Evolutionary conservation across 176 grass and related monocot species (phyloP), one percentile per base, ranked within the genome.

Genomic region (Alopecurus myosuroides): DNA sequence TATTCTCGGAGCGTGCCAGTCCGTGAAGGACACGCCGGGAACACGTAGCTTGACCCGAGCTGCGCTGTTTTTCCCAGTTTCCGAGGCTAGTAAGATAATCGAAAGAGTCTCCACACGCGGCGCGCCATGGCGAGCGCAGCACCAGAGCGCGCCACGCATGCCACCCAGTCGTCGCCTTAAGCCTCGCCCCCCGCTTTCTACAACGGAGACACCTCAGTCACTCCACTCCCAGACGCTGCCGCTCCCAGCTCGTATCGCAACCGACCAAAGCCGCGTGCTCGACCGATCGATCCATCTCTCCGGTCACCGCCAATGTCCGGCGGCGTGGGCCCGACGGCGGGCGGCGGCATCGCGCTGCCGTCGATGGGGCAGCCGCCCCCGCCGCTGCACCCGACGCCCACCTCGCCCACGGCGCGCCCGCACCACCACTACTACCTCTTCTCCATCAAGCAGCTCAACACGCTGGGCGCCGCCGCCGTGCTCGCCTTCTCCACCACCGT

Each of bases 361-460:
- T 80, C 80, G 42, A 44, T 78, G 19, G 82, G 51, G 35, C 52
- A 66, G 46, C 79, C 85, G 18, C 55, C 63, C 33, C 88, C 90
- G 39, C 86, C 80, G 60, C 67, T 88, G 65, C 78, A 74, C 77
- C 86, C 90, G 23, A 35, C 37, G 74, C 83, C 86, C n/a, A 82
- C 82, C 4, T 88, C 88, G 52, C 74, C 88, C 0, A 90, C 83
- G 51, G 33, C 73, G 66, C 84, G 81, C 4, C 87, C 86, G 25
- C 81, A 63, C 77, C 88, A 82, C 74, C 50, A 79, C 88, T 89
- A 88, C 87, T 87, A 81, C 40, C 88, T 88, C 82, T 89, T 90
- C 60, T 95, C 93, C 85, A 88, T 90, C 81, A 88, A 89, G 85
- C 90, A 95, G 87, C 82, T 95, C 88, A 85, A 71, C 91, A 69